A percentile compares a stretch with the other conserved stretches of the same genome.
These are phyloP conservation scores for Saccharomycopsis oosterbeekiorum DNA, from an alignment of 805 yeast species.

Conservation along the genomic window DNA sequence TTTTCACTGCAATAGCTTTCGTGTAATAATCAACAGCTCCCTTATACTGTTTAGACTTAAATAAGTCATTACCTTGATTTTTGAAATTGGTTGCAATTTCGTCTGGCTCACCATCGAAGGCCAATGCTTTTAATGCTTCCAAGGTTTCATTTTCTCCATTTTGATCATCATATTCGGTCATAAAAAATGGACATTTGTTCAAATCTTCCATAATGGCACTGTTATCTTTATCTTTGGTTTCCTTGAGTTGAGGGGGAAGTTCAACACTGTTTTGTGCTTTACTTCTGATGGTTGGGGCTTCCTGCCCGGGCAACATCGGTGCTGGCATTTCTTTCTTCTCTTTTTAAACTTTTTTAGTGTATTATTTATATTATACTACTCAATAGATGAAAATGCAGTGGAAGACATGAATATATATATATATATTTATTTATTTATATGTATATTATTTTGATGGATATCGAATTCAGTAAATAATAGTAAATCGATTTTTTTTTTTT, in stretches of 20 bases:
- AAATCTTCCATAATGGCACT: slow-evolving; percentile 72
- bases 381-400: too few relatives aligned
- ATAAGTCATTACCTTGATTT: slow-evolving; percentile 87
- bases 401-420: too few relatives aligned
- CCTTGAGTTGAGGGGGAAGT: slow-evolving; percentile 75
- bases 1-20: slow-evolving; percentile 65
- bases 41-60: slow-evolving; percentile 52
- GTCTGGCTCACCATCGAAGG: slow-evolving; percentile 83
- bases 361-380: not conserved
- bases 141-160: slow-evolving; percentile 66
- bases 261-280: slow-evolving; percentile 40
- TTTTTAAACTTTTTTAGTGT: not conserved
- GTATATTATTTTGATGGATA: too few relatives aligned
- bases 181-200: slow-evolving; percentile 83
- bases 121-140: slow-evolving; percentile 82
- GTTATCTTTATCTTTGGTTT: slow-evolving; percentile 47
- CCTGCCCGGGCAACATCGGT: slow-evolving; percentile 2
- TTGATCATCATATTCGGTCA: slow-evolving; percentile 74
- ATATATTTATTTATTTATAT: too few relatives aligned
- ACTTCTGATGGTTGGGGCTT: slow-evolving; percentile 27
- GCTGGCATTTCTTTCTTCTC: not conserved
- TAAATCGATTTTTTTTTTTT: not conserved
- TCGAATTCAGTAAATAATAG: too few relatives aligned
- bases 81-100: slow-evolving; percentile 87
- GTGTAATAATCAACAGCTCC: slow-evolving; percentile 73